Evolutionary conservation across 768 basidiomycete species (phyloP).

Genomic region (Boletus rubroflammeus): DNA sequence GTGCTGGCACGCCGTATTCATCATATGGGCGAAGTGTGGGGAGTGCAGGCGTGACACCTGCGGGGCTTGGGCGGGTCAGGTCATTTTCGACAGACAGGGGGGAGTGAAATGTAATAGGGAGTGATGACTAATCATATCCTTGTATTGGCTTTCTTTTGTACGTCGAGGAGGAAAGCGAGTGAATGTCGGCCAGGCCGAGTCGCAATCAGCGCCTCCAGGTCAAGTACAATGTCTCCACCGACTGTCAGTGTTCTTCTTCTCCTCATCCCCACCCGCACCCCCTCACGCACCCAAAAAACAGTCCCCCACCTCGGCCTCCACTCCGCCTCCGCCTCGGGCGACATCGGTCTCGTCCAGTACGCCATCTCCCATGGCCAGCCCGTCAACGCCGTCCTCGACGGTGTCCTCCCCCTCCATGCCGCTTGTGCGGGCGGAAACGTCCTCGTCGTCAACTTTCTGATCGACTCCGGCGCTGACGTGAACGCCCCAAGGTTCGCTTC

Average conservation of each 20-base stretch:
- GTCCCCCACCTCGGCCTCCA: slow-evolving; percentile 77
- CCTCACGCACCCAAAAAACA: slow-evolving; percentile 24
- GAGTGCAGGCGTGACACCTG: slow-evolving; percentile 24
- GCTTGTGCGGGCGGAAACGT: slow-evolving; percentile 90
- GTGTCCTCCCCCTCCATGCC: slow-evolving; percentile 94
- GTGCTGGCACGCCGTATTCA: slow-evolving; percentile 20
- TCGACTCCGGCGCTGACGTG: slow-evolving; percentile 96
- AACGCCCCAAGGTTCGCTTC: slow-evolving; percentile 81
- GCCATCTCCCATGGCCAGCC: slow-evolving; percentile 94
- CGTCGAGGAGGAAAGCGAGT: slow-evolving; percentile 6
- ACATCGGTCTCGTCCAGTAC: slow-evolving; percentile 89
- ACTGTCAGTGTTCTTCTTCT: slow-evolving; percentile 37
- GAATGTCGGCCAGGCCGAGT: slow-evolving; percentile 20
- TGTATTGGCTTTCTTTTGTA: not conserved
- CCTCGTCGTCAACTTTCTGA: slow-evolving; percentile 80
- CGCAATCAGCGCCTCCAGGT: slow-evolving; percentile 40
- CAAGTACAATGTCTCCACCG: slow-evolving; percentile 53
- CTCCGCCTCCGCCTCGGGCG: slow-evolving; percentile 76
- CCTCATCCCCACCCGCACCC: accelerated
- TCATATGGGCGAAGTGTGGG: slow-evolving; percentile 14
- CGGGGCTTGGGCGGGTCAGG: slow-evolving; percentile 19
- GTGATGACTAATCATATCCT: slow-evolving; percentile 16
- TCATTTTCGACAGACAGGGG: slow-evolving; percentile 19
- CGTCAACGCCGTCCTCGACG: slow-evolving; percentile 92
- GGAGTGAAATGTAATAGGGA: not conserved